A percentile compares a stretch with the other conserved stretches of the same genome.
Evolutionary conservation across 1,284 basidiomycete genomes (phyloP).

Genomic region (Kalmanozyma brasiliensis): DNA sequence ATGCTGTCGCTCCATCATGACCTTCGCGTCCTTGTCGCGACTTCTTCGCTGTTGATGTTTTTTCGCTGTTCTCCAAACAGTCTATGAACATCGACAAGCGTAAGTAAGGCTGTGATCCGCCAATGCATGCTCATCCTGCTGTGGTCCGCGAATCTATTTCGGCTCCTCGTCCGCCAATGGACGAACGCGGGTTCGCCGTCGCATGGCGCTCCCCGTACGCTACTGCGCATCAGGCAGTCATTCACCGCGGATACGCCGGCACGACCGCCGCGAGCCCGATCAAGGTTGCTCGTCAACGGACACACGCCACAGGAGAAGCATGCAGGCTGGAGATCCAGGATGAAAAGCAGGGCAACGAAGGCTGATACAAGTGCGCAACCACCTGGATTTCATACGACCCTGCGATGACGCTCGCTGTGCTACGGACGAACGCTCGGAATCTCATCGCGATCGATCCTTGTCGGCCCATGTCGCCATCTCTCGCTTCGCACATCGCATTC

Average conservation of each 20-base stretch:
- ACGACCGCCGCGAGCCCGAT: not conserved
- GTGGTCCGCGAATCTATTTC: not conserved
- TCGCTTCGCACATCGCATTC: not conserved
- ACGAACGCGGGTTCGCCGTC: too few relatives aligned
- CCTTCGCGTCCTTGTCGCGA: conserved; percentile 9
- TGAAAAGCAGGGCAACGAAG: conserved; percentile 5
- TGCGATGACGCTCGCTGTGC: not conserved
- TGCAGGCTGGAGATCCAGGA: conserved; percentile 2
- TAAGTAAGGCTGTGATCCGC: conserved; percentile 24
- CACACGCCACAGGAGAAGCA: conserved; percentile 5
- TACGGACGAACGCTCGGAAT: not conserved
- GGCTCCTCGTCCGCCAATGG: not conserved
- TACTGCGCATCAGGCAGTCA: too few relatives aligned
- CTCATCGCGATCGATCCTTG: not conserved
- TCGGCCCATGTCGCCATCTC: not conserved
- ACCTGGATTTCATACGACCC: not conserved
- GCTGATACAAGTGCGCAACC: conserved; percentile 4
- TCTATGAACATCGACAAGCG: conserved; percentile 63
- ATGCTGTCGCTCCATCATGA: not conserved
- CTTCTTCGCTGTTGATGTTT: conserved; percentile 11
- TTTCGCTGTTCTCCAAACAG: conserved; percentile 31
- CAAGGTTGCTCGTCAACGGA: not conserved
- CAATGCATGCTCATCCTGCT: not conserved
- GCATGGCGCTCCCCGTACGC: too few relatives aligned
- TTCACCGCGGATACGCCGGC: too few relatives aligned